Conservation (phyloP, 768 basidiomycete species). For the Xerocomellus intermedius region DNA sequence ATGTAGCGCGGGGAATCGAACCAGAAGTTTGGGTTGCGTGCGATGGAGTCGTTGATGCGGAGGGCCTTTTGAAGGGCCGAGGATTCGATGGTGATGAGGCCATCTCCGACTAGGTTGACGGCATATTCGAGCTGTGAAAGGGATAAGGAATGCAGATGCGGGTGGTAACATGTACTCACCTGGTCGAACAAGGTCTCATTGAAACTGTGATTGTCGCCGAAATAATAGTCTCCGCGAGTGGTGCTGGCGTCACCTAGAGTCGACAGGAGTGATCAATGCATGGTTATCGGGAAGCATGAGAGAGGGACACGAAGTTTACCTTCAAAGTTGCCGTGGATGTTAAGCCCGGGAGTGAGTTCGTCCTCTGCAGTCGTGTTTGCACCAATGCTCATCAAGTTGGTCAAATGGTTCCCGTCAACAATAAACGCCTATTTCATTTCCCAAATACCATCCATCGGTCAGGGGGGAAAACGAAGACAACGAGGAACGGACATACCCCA, state of each 20-base stretch:
- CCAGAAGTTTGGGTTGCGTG: constrained; percentile 21
- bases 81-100: constrained; percentile 20
- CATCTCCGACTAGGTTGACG: constrained; percentile 19
- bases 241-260: constrained; percentile 25
- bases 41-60: constrained; percentile 29
- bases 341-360: constrained; percentile 16
- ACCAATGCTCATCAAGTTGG: constrained; percentile 27
- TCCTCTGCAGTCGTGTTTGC: constrained; percentile 16
- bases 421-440: constrained; percentile 18
- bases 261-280: not conserved
- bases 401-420: constrained; percentile 27
- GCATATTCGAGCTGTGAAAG: constrained; percentile 13
- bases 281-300: not conserved
- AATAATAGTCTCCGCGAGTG: constrained; percentile 26
- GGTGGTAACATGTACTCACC: not conserved
- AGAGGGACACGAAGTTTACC: not conserved
- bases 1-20: constrained; percentile 23
- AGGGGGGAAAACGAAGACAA: not conserved
- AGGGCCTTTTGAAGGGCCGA: constrained; percentile 17
- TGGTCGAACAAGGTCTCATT: constrained; percentile 27
- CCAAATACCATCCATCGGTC: not conserved
- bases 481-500: constrained; percentile 7
- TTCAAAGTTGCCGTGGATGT: constrained; percentile 25
- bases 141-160: not conserved
- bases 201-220: constrained; percentile 27